Conservation (phyloP, 805 yeast genomes). For the Alloascoidea africana region DNA sequence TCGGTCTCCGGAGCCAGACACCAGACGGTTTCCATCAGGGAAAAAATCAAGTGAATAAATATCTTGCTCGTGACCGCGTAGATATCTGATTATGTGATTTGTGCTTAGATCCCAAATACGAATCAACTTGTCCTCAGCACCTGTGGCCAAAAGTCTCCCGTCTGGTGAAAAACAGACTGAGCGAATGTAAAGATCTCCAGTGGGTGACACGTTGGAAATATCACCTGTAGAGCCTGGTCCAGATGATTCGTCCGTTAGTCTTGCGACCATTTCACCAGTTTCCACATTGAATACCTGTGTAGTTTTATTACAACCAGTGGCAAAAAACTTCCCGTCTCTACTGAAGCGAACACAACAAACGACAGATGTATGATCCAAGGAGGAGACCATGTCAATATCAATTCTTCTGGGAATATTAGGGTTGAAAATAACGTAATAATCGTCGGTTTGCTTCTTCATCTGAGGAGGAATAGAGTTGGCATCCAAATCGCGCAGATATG, state of each 20-base stretch:
- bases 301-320: slow-evolving; percentile 93
- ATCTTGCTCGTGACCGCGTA: slow-evolving; percentile 95
- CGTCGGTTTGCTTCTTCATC: slow-evolving; percentile 69
- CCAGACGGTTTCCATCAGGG: slow-evolving; percentile 86
- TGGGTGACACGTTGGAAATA: slow-evolving; percentile 37
- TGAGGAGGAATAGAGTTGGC: slow-evolving; percentile 61
- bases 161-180: slow-evolving; percentile 96
- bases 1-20: slow-evolving; percentile 92
- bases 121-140: slow-evolving; percentile 62
- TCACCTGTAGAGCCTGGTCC: not conserved
- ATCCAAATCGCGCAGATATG: slow-evolving; percentile 42
- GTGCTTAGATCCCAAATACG: slow-evolving; percentile 92
- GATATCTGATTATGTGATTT: slow-evolving; percentile 62
- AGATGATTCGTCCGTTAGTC: slow-evolving; percentile 61
- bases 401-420: slow-evolving; percentile 65
- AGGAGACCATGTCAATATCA: slow-evolving; percentile 80
- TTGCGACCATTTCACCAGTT: slow-evolving; percentile 81
- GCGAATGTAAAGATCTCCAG: slow-evolving; percentile 81
- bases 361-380: slow-evolving; percentile 88
- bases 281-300: slow-evolving; percentile 90
- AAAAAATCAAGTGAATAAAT: slow-evolving; percentile 90
- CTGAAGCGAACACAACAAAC: slow-evolving; percentile 95
- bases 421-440: slow-evolving; percentile 80
- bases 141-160: slow-evolving; percentile 85
- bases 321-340: slow-evolving; percentile 80